Conservation (phyloP, 805 yeast genomes). For the Zygosaccharomyces pseudorouxii region DNA sequence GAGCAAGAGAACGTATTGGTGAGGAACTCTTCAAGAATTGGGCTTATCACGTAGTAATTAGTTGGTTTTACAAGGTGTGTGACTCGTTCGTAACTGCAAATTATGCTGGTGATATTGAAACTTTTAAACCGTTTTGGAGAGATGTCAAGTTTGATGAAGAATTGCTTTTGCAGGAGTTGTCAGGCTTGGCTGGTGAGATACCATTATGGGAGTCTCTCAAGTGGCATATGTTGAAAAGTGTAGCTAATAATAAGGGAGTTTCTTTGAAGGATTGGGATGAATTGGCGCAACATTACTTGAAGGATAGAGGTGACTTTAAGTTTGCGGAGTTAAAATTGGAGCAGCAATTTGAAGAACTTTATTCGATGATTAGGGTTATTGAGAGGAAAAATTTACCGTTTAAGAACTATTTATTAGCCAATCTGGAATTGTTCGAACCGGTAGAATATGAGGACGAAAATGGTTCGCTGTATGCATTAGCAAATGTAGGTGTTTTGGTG, state of each 20-base stretch:
- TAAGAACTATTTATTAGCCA: slow-evolving; percentile 28
- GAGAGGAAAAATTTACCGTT: slow-evolving; percentile 30
- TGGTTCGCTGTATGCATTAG: slow-evolving; percentile 21
- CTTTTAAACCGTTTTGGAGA: slow-evolving; percentile 28
- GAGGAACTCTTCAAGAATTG: slow-evolving; percentile 20
- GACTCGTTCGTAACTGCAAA: slow-evolving; percentile 25
- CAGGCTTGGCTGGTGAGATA: slow-evolving; percentile 5
- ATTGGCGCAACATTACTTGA: slow-evolving; percentile 21
- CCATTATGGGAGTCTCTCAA: slow-evolving; percentile 18
- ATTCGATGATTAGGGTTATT: slow-evolving; percentile 27
- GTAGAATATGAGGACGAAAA: slow-evolving; percentile 19
- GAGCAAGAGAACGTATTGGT: slow-evolving; percentile 8
- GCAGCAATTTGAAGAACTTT: slow-evolving; percentile 28
- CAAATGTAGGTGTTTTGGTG: slow-evolving; percentile 25
- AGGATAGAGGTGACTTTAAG: slow-evolving; percentile 1
- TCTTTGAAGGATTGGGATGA: slow-evolving; percentile 28
- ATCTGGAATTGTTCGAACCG: slow-evolving; percentile 25
- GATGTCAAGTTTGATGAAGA: slow-evolving; percentile 32
- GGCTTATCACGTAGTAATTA: slow-evolving; percentile 33
- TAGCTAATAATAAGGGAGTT: slow-evolving; percentile 25
- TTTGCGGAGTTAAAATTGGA: slow-evolving; percentile 16
- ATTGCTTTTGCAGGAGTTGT: slow-evolving; percentile 23
- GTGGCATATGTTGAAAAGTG: slow-evolving; percentile 21
- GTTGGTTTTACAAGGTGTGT: slow-evolving; percentile 34
- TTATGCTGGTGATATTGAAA: slow-evolving; percentile 12